Conservation (phyloP, 805 yeast species). For the Diddensiella santjacobensis region DNA sequence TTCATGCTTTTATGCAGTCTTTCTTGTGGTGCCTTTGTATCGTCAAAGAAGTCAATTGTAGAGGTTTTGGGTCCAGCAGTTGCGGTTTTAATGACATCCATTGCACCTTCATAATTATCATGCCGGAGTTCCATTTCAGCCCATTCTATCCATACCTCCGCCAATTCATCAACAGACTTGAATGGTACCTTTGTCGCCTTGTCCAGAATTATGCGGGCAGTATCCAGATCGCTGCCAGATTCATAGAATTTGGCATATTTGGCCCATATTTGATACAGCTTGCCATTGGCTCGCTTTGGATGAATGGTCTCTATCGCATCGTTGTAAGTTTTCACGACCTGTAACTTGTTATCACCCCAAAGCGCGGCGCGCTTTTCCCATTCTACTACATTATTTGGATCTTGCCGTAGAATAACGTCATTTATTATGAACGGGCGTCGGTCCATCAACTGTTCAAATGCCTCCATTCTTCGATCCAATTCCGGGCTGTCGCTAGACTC, state of each 20-base stretch:
- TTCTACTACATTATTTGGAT: constrained; percentile 54
- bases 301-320: constrained; percentile 63
- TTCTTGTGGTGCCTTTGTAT: constrained; percentile 48
- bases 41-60: constrained; percentile 38
- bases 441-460: constrained; percentile 54
- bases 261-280: constrained; percentile 62
- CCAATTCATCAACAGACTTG: constrained; percentile 57
- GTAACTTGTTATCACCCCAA: constrained; percentile 38
- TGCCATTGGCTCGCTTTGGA: constrained; percentile 47
- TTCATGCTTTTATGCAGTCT: constrained; percentile 56
- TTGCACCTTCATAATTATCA: constrained; percentile 45
- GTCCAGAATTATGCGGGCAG: constrained; percentile 60
- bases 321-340: constrained; percentile 55
- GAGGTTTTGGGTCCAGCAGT: constrained; percentile 39
- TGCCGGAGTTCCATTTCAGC: constrained; percentile 56
- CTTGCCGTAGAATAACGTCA: constrained; percentile 62
- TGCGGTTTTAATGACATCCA: constrained; percentile 41
- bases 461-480: constrained; percentile 43
- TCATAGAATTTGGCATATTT: constrained; percentile 65
- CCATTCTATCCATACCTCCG: constrained; percentile 72
- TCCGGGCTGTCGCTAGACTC: constrained; percentile 20
- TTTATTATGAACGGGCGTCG: constrained; percentile 55
- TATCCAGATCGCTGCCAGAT: constrained; percentile 44
- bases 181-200: constrained; percentile 71
- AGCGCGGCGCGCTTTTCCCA: constrained; percentile 66